Evolutionary conservation across 2,329 filamentous ascomycete genomes (phyloP).

Genomic region (Hypoxylon sp.): DNA sequence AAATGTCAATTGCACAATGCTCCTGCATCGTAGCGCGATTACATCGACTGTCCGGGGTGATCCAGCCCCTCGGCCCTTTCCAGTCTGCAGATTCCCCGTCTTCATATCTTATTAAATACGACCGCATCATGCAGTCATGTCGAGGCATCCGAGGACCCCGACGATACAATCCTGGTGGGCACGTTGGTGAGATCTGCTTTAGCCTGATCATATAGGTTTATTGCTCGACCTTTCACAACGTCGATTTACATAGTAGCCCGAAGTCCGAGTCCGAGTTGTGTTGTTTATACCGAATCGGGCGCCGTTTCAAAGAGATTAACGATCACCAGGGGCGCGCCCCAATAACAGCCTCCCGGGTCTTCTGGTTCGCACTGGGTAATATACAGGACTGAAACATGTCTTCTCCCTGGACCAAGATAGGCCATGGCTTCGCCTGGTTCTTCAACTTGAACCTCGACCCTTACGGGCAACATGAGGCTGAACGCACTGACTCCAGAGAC

Average conservation of each 20-base stretch:
- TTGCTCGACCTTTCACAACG: slow-evolving; percentile 20
- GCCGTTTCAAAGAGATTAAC: neutral
- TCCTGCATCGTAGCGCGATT: slow-evolving; percentile 36
- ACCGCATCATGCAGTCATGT: slow-evolving; percentile 37
- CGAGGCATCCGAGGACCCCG: slow-evolving; percentile 10
- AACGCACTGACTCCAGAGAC: slow-evolving; percentile 63
- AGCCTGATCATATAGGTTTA: slow-evolving; percentile 8
- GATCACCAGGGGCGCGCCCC: slow-evolving; percentile 25
- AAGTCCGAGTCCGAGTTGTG: slow-evolving; percentile 11
- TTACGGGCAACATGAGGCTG: slow-evolving; percentile 61
- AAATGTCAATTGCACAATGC: slow-evolving; percentile 40
- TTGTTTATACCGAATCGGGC: slow-evolving; percentile 15
- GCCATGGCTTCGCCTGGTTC: slow-evolving; percentile 80
- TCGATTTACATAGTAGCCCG: slow-evolving; percentile 18
- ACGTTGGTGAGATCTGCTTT: slow-evolving; percentile 31
- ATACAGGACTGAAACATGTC: slow-evolving; percentile 38
- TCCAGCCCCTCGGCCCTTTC: slow-evolving; percentile 36
- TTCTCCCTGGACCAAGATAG: slow-evolving; percentile 68
- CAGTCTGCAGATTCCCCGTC: slow-evolving; percentile 18
- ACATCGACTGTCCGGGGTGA: slow-evolving; percentile 11
- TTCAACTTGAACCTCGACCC: slow-evolving; percentile 82
- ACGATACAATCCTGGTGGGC: slow-evolving; percentile 30
- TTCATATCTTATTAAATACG: slow-evolving; percentile 41
- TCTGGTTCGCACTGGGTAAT: slow-evolving; percentile 13
- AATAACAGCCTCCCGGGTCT: slow-evolving; percentile 13